Conservation (phyloP, 495 filamentous ascomycete species). For the Immersiella caudata region DNA sequence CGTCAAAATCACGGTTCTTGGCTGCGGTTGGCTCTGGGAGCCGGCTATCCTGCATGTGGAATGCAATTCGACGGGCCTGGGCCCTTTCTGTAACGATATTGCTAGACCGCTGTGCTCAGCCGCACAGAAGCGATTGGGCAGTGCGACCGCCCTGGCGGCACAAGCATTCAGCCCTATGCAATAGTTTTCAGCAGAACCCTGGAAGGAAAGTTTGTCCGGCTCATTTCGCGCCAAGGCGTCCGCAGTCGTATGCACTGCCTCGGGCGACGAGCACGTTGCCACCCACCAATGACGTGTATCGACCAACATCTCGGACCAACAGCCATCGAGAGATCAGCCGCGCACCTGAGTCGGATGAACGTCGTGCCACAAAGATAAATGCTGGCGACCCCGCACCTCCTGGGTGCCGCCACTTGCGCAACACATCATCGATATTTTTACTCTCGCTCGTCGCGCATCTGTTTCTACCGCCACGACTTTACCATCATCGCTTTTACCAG, state of each 20-base stretch:
- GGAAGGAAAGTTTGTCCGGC: neutral
- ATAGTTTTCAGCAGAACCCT: neutral
- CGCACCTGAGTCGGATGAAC: neutral
- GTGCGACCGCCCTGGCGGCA: neutral
- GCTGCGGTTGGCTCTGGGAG: slow-evolving; percentile 6
- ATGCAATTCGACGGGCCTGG: slow-evolving; percentile 10
- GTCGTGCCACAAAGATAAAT: neutral
- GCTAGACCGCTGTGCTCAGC: slow-evolving; percentile 1
- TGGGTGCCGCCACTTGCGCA: neutral
- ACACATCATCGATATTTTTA: neutral
- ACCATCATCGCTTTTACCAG: neutral
- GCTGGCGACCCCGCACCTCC: neutral
- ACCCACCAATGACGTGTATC: neutral
- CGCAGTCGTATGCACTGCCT: neutral
- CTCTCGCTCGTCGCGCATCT: neutral
- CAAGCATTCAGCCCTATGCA: neutral
- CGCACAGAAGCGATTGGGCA: slow-evolving; percentile 5
- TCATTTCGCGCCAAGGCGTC: neutral
- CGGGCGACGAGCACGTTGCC: neutral
- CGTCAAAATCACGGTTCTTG: neutral
- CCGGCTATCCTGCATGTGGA: slow-evolving; percentile 7
- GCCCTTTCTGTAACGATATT: neutral
- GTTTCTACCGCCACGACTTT: neutral
- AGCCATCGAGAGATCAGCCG: neutral
- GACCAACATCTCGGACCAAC: neutral